phyloP scores from a whole-genome alignment of 75 land plant species.

The Cupressus sempervirens region DNA sequence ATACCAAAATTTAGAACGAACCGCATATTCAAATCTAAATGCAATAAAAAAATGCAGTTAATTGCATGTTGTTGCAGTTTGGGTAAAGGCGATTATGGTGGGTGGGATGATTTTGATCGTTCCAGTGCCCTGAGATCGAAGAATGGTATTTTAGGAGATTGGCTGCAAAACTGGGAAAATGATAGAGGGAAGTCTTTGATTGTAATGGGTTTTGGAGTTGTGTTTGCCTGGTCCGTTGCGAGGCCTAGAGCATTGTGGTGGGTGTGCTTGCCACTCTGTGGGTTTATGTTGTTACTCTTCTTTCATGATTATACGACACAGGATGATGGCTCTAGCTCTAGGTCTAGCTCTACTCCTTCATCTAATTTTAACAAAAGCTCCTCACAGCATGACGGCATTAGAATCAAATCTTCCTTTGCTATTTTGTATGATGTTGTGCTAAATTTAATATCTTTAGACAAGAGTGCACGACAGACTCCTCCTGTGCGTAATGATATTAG shows the following conservation, averaged over 20 bases:
- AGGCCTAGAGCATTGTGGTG: constrained; percentile 2
- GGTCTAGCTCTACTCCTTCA: not conserved
- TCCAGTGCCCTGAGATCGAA: not conserved
- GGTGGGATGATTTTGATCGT: constrained; percentile 9
- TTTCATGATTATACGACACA: not conserved
- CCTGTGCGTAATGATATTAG: not conserved
- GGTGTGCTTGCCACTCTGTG: constrained; percentile 4
- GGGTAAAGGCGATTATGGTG: not conserved
- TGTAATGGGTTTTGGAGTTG: constrained; percentile 8
- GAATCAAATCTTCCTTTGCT: not conserved
- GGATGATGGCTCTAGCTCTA: not conserved
- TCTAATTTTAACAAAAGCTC: not conserved
- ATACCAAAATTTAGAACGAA: not conserved
- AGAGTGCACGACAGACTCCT: not conserved
- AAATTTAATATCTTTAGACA: constrained; percentile 4
- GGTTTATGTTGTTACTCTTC: not conserved
- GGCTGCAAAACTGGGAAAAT: constrained; percentile 9
- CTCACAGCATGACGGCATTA: not conserved
- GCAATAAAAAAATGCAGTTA: not conserved
- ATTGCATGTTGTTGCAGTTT: not conserved
- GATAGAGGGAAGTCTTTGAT: constrained; percentile 7
- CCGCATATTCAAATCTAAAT: not conserved
- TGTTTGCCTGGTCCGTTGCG: constrained; percentile 6
- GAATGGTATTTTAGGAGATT: not conserved
- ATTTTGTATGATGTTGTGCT: not conserved